Conservation (phyloP, 176 grass and related monocot species). For the Oryza brachyantha region DNA sequence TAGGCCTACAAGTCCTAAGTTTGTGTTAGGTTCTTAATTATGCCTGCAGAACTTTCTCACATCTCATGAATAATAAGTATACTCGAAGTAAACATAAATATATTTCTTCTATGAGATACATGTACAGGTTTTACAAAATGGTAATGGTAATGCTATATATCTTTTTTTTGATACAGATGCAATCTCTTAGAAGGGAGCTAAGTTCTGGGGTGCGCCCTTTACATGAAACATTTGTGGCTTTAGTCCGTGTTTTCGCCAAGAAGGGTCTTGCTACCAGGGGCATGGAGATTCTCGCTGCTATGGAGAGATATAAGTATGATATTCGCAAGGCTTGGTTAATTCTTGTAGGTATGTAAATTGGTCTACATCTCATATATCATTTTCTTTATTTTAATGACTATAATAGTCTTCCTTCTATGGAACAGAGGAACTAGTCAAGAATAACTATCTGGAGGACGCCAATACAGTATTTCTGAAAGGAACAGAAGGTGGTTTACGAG, state of each 20-base stretch:
- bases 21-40: background rate
- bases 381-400: slow-evolving; percentile 27
- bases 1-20: background rate
- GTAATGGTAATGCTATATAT: slow-evolving; percentile 16
- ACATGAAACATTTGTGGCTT: slow-evolving; percentile 89
- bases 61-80: slow-evolving; percentile 1
- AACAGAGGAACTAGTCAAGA: slow-evolving; percentile 84
- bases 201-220: slow-evolving; percentile 77
- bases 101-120: slow-evolving; percentile 5
- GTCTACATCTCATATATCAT: background rate
- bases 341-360: slow-evolving; percentile 73
- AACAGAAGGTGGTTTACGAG: slow-evolving; percentile 74
- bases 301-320: slow-evolving; percentile 92
- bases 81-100: background rate
- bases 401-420: slow-evolving; percentile 30
- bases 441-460: slow-evolving; percentile 73
- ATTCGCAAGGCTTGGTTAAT: slow-evolving; percentile 92
- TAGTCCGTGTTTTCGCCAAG: slow-evolving; percentile 87
- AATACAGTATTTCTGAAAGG: slow-evolving; percentile 97
- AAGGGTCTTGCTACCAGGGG: slow-evolving; percentile 85
- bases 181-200: slow-evolving; percentile 90
- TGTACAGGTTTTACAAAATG: slow-evolving; percentile 3
- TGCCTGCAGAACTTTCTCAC: background rate
- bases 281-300: slow-evolving; percentile 96
- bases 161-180: slow-evolving; percentile 71